phyloP scores from a whole-genome alignment of 768 basidiomycete species.

The Tephrocybe sp. region DNA sequence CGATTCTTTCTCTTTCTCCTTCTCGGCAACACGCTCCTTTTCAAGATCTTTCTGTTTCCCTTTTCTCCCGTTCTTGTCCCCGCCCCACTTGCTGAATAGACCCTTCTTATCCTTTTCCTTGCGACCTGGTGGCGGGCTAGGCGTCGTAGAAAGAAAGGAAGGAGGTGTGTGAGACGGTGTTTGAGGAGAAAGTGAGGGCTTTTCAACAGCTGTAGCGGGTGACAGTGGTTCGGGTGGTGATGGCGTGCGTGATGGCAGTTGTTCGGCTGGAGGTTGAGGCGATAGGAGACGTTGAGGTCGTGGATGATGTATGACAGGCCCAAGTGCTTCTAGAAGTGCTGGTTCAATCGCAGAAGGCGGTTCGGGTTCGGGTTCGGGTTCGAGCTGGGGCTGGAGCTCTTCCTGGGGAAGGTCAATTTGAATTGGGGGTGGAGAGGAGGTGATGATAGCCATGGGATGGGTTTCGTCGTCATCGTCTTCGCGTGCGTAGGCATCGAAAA shows the following conservation, averaged over 20 bases:
- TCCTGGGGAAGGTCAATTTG: conserved; percentile 19
- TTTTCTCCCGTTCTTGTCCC: conserved; percentile 66
- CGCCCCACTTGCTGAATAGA: conserved; percentile 65
- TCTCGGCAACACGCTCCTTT: conserved; percentile 30
- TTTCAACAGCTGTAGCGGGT: conserved; percentile 24
- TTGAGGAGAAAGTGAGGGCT: conserved; percentile 18
- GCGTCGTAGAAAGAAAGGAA: conserved; percentile 28
- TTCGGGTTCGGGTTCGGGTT: not conserved
- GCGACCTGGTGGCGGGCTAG: conserved; percentile 38
- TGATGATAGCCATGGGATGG: conserved; percentile 26
- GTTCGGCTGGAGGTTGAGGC: conserved; percentile 37
- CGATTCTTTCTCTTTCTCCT: conserved; percentile 70
- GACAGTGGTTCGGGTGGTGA: conserved; percentile 46
- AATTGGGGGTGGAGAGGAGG: conserved; percentile 28
- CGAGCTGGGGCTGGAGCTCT: not conserved
- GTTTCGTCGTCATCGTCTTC: conserved; percentile 54
- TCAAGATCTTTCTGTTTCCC: conserved; percentile 27
- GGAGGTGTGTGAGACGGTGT: conserved; percentile 25
- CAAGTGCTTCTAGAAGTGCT: conserved; percentile 33
- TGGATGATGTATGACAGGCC: conserved; percentile 61
- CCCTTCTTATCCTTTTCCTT: conserved; percentile 78
- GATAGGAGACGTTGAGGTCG: conserved; percentile 57
- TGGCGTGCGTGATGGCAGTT: conserved; percentile 52
- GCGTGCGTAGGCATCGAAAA: conserved; percentile 80
- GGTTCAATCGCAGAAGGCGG: conserved; percentile 30